A percentile compares a stretch with the other conserved stretches of the same genome.
Conservation (phyloP, 2,329 filamentous ascomycete species). For the Claviceps cyperi region DNA sequence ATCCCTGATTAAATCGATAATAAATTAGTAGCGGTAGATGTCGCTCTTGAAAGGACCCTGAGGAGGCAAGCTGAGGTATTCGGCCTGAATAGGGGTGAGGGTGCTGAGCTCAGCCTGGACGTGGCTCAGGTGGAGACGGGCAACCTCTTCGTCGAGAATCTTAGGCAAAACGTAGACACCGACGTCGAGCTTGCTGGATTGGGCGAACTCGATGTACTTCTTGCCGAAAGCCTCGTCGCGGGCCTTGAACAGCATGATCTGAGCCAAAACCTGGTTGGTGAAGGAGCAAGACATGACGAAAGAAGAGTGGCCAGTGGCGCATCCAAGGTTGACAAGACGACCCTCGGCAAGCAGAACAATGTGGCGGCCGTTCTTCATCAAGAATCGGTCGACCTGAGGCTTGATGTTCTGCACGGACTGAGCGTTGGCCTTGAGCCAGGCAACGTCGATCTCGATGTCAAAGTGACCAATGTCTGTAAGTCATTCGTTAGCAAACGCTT, state of each 20-base stretch:
- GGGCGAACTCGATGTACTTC: constrained; percentile 95
- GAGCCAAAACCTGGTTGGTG: constrained; percentile 99
- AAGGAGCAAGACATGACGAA: constrained; percentile 99
- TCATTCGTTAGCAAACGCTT: not conserved
- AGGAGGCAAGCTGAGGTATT: constrained; percentile 76
- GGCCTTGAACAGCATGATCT: constrained; percentile 96
- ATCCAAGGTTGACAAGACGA: constrained; percentile 97
- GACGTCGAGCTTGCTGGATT: constrained; percentile 75
- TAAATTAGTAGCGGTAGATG: constrained; percentile 40
- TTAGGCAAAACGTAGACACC: constrained; percentile 87
- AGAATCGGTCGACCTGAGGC: constrained; percentile 97
- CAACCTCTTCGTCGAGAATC: constrained; percentile 98
- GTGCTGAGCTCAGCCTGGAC: constrained; percentile 87
- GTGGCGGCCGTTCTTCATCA: constrained; percentile 85
- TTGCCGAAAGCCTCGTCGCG: constrained; percentile 72
- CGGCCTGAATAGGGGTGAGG: constrained; percentile 74
- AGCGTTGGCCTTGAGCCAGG: constrained; percentile 97
- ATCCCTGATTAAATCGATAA: constrained; percentile 21
- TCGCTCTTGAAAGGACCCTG: constrained; percentile 96
- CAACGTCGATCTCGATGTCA: constrained; percentile 99
- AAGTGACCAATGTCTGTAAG: constrained; percentile 84
- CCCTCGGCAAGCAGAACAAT: constrained; percentile 98
- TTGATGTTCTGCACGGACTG: constrained; percentile 95
- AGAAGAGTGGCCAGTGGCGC: constrained; percentile 96
- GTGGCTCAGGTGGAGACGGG: constrained; percentile 81